Percentiles rank a stretch among this genome's conserved stretches.
Conservation (phyloP, 139 green algal species). For the Coelastrella sp. region DNA sequence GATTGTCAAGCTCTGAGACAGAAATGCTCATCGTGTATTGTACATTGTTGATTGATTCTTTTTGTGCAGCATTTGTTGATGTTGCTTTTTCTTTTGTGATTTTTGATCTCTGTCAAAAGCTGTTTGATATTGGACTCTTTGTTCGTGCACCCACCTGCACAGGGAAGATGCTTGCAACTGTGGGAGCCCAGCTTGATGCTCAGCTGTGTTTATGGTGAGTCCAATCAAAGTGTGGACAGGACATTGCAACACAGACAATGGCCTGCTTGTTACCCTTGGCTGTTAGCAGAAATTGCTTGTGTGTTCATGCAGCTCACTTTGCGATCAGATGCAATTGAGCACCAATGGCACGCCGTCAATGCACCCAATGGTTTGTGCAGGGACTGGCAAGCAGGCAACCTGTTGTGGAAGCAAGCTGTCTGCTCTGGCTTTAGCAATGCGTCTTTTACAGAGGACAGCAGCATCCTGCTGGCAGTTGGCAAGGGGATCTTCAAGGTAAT, state of each 20-base stretch:
- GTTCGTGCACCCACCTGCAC: neutral
- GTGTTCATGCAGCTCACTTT: neutral
- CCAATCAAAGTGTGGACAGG: neutral
- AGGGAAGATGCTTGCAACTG: constrained; percentile 57
- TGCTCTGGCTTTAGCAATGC: neutral
- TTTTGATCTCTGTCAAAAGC: too few relatives aligned
- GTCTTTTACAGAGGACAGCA: constrained; percentile 52
- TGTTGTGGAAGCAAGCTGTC: constrained; percentile 45
- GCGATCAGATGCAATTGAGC: neutral
- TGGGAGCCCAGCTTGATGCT: constrained; percentile 51
- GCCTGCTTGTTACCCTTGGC: neutral
- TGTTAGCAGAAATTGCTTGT: neutral
- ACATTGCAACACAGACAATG: neutral
- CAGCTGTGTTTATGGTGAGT: constrained; percentile 61
- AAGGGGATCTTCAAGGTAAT: constrained; percentile 43
- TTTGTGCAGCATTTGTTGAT: neutral
- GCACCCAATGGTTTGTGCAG: constrained; percentile 32
- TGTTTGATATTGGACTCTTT: too few relatives aligned
- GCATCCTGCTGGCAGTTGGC: constrained; percentile 33
- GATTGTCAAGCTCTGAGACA: too few relatives aligned
- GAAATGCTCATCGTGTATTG: neutral
- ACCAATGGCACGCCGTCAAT: too few relatives aligned
- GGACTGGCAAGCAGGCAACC: constrained; percentile 54
- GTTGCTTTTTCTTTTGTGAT: too few relatives aligned
- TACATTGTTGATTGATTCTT: neutral